These are phyloP conservation scores for Stagonosporopsis rhizophila DNA, from an alignment of 2,329 filamentous ascomycete species.

Conservation along the genomic window DNA sequence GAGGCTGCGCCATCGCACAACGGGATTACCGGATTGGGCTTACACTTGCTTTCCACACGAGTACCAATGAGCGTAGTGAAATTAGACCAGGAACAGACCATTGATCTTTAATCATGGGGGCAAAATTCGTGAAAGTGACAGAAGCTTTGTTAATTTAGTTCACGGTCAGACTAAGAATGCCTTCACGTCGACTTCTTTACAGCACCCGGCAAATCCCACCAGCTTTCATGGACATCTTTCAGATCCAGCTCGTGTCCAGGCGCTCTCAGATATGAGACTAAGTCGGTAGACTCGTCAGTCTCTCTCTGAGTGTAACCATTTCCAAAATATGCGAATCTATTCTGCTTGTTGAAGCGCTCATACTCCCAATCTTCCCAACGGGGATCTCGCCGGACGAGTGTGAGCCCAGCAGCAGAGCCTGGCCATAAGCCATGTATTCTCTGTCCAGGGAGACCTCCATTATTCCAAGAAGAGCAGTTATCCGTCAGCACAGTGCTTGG, in stretches of 20 bases:
- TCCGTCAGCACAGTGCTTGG: slow-evolving; percentile 63
- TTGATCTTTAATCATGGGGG: background rate
- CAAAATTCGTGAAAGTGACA: background rate
- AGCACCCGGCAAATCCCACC: slow-evolving; percentile 57
- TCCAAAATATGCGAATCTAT: slow-evolving; percentile 69
- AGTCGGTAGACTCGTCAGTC: slow-evolving; percentile 61
- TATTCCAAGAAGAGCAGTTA: slow-evolving; percentile 75
- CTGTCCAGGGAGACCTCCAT: slow-evolving; percentile 64
- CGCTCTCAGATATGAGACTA: slow-evolving; percentile 68
- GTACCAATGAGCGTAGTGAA: background rate
- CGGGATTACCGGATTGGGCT: background rate
- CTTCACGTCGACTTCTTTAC: slow-evolving; percentile 22
- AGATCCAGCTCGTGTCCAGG: slow-evolving; percentile 64
- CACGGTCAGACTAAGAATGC: background rate
- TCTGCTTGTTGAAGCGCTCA: slow-evolving; percentile 54
- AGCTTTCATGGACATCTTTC: slow-evolving; percentile 69
- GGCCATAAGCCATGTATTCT: slow-evolving; percentile 75
- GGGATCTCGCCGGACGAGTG: slow-evolving; percentile 63
- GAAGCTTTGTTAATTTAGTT: background rate
- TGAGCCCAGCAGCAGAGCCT: slow-evolving; percentile 69
- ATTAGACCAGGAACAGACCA: background rate
- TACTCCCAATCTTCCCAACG: slow-evolving; percentile 68
- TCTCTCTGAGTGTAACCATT: slow-evolving; percentile 72
- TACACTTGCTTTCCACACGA: background rate
- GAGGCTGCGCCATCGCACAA: background rate